phyloP scores from a whole-genome alignment of 768 basidiomycete species.

The Cubamyces lactineus region DNA sequence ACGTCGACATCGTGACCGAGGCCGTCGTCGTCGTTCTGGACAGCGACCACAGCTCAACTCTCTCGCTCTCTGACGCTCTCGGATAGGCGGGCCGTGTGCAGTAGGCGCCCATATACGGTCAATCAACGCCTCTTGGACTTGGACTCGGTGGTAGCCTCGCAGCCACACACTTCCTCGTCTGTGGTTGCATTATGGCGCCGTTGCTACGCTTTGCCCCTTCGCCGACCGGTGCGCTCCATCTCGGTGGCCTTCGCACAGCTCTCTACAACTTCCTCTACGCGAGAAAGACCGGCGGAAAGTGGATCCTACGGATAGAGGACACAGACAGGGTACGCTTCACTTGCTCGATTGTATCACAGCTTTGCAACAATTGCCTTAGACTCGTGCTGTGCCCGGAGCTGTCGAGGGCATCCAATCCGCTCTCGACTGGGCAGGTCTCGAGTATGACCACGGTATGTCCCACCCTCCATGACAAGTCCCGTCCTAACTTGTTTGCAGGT shows the following conservation, averaged over 20 bases:
- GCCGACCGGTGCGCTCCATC: constrained; percentile 91
- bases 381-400: constrained; percentile 78
- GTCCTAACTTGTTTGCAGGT: constrained; percentile 47
- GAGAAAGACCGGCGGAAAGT: constrained; percentile 79
- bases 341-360: background rate
- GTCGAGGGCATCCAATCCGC: constrained; percentile 79
- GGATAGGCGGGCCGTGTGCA: too few species aligned
- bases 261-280: constrained; percentile 91
- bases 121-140: too few species aligned
- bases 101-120: too few species aligned
- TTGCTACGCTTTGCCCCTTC: constrained; percentile 95
- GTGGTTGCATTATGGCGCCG: constrained; percentile 1
- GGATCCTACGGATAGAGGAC: constrained; percentile 93
- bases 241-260: constrained; percentile 93
- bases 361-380: constrained; percentile 47
- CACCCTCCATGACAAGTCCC: background rate
- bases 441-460: constrained; percentile 84
- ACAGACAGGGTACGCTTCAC: constrained; percentile 76
- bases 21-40: background rate
- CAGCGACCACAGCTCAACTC: background rate
- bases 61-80: too few species aligned
- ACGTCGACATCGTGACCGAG: constrained; percentile 10
- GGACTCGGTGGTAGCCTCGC: too few species aligned
- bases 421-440: constrained; percentile 87
- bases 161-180: background rate